Evolutionary conservation across 2,329 filamentous ascomycete species (phyloP).

Genomic region (Penicillium sp.): DNA sequence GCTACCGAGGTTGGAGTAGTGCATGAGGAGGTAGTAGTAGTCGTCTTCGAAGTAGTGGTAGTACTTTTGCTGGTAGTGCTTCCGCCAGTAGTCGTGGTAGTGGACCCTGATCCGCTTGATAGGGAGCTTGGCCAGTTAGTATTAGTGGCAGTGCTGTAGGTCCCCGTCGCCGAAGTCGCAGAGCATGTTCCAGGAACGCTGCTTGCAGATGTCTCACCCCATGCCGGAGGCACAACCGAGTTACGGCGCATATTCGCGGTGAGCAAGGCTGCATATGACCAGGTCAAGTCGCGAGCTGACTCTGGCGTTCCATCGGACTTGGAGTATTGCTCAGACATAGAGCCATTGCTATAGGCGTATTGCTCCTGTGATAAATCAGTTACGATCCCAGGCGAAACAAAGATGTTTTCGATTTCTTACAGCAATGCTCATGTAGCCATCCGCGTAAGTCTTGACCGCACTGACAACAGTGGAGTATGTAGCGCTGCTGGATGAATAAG

Average conservation of each 20-base stretch:
- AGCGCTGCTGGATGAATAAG: constrained; percentile 62
- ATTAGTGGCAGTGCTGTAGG: constrained; percentile 38
- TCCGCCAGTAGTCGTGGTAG: constrained; percentile 10
- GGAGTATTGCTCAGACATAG: constrained; percentile 48
- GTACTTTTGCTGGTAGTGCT: constrained; percentile 20
- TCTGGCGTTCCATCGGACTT: constrained; percentile 37
- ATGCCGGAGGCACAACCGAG: constrained; percentile 37
- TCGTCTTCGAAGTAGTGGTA: constrained; percentile 20
- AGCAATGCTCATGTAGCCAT: constrained; percentile 57
- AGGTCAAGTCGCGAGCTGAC: constrained; percentile 50
- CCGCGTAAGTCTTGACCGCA: constrained; percentile 67
- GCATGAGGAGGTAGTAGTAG: constrained; percentile 33
- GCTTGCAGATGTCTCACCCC: constrained; percentile 38
- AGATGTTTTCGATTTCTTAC: constrained; percentile 16
- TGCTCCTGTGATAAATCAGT: constrained; percentile 23
- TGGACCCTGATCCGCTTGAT: constrained; percentile 20
- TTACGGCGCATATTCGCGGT: constrained; percentile 41
- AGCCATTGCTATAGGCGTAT: constrained; percentile 33
- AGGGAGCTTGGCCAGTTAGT: constrained; percentile 38
- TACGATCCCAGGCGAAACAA: neutral
- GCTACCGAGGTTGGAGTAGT: constrained; percentile 51
- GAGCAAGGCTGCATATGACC: constrained; percentile 50
- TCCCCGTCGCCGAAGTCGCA: constrained; percentile 36
- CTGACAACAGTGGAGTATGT: constrained; percentile 61
- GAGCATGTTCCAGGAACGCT: constrained; percentile 36